Conservation (phyloP, 257 asterid species). For the Hygrophila difformis region DNA sequence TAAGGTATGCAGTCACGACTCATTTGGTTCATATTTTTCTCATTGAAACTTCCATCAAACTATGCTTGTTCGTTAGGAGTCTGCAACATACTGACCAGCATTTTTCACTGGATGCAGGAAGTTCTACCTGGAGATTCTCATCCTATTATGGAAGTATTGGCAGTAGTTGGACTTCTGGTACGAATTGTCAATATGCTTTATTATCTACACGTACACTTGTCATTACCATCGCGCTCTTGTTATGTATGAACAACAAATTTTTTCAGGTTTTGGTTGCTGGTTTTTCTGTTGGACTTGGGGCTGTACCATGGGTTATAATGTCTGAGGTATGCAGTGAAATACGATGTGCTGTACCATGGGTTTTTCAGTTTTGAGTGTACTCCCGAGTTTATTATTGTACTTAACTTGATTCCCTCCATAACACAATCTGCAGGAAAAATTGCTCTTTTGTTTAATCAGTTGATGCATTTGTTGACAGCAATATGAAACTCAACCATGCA, state of each 20-base stretch:
- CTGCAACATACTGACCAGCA: not conserved
- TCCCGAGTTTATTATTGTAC: too few species aligned
- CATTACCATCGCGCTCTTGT: too few species aligned
- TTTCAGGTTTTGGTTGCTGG: slow-evolving; percentile 65
- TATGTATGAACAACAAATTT: too few species aligned
- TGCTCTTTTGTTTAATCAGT: too few species aligned
- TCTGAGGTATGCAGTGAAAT: slow-evolving; percentile 56
- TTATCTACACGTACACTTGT: too few species aligned
- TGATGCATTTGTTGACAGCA: too few species aligned
- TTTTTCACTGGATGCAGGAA: slow-evolving; percentile 34
- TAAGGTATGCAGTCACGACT: slow-evolving; percentile 30
- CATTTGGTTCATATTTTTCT: not conserved
- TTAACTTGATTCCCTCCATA: too few species aligned
- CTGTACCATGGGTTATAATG: slow-evolving; percentile 88
- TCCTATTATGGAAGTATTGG: slow-evolving; percentile 30
- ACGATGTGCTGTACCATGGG: too few species aligned
- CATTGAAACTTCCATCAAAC: not conserved
- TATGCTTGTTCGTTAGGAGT: not conserved
- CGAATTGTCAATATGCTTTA: too few species aligned
- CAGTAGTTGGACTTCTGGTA: slow-evolving; percentile 75
- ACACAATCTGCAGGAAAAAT: too few species aligned
- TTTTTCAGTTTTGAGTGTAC: too few species aligned
- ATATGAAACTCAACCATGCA: too few species aligned
- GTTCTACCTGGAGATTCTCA: slow-evolving; percentile 32
- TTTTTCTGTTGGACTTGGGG: slow-evolving; percentile 77